Percentiles rank a stretch among this genome's conserved stretches.
Evolutionary conservation across 176 grass and related monocot species (phyloP).

Genomic region (Miscanthus lutarioriparius): DNA sequence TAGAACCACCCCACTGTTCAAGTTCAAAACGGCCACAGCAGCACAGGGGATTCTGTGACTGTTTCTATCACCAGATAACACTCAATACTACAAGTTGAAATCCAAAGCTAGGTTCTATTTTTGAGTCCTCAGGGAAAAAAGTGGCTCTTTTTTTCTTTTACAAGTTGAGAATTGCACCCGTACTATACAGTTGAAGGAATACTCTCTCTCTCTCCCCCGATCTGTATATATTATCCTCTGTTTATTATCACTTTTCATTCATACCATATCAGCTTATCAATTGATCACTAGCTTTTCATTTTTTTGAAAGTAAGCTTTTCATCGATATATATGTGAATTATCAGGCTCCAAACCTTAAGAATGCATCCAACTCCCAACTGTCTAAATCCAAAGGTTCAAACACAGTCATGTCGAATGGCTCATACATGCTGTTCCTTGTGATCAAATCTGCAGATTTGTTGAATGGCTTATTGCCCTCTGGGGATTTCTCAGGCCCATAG

Average conservation of each 20-base stretch:
- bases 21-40: no score
- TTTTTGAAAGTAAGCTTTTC: no score
- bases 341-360: neutral
- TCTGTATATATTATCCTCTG: no score
- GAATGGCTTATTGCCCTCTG: neutral
- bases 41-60: no score
- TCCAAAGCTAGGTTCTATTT: no score
- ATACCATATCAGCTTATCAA: neutral
- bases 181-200: neutral
- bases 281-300: neutral
- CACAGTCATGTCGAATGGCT: neutral
- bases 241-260: neutral
- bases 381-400: constrained; percentile 8
- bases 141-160: neutral
- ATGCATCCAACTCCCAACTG: constrained; percentile 5
- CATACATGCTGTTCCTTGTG: neutral
- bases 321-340: neutral
- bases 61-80: no score
- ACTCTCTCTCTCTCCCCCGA: no score
- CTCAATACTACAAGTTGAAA: no score
- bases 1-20: no score
- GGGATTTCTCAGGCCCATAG: neutral
- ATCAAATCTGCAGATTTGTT: neutral
- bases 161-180: neutral
- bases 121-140: no score